Base-by-base conservation (phyloP, 441 rosid species). In the Populus hybrid region DNA sequence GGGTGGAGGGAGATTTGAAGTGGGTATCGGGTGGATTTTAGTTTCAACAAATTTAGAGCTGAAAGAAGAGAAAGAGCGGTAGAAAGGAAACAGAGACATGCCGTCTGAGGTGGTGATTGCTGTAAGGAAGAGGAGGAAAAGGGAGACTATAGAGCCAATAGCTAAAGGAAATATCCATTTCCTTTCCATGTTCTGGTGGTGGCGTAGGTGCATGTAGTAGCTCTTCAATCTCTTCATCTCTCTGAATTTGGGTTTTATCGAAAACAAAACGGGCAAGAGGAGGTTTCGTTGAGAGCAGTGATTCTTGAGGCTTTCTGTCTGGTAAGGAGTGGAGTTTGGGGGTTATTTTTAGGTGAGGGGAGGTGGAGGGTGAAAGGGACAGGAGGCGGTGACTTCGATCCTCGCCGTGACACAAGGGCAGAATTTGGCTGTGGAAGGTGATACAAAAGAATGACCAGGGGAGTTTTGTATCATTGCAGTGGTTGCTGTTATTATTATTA, bases 91-190 rank as follows among this genome's bases (percentile, higher is more conserved):
- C 34, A 91, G 61, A 7, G 91, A 89, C 57, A 82, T 75, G 21
- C 90, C 93, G 63, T 81, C 84, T 0, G 89, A 86, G 4, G 97
- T 89, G 67, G 94, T 86, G 42, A 91, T 80, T 20, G 91, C 87
- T 3, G 95, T 86, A 4, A 94, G 85, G 69, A 88, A 81, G 73
- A 90, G 80, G 32, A 95, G 86, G 65, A 90, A 90, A 0, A 92
- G 75, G 14, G 92, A 89, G 5, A 92, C 84, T 30, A 90, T 66
- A 16, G 96, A 90, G 68, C 92, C 97, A 40, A 93, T 80, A 5
- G 91, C 90, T 16, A 95, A 78, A 0, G 92, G 97, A 67, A 94
- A 85, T 81, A 95, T 89, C 98, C 99, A 94, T 78, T 80, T 87
- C 23, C 97, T 86, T 78, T 91, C 97, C 83, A 82, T 32, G 18